Base-by-base conservation (phyloP, 2,329 filamentous ascomycete genomes). In the Microthyrium microscopicum region DNA sequence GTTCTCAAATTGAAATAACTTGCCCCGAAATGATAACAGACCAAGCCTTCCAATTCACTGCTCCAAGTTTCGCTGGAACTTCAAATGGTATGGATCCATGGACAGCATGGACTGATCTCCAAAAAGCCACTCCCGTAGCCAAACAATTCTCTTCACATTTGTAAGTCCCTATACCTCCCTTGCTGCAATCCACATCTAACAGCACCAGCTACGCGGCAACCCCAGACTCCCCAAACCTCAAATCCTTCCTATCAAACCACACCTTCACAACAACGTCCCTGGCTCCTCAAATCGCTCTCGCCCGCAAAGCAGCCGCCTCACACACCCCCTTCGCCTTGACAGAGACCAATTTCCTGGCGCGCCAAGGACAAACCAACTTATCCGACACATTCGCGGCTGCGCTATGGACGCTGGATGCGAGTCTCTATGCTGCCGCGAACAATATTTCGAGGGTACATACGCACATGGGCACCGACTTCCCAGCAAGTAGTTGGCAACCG, bases 331-430 rank as follows among this genome's bases (percentile, higher is more conserved):
- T 26, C 31, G 19, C 19, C 24, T 7, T 34, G 9, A 24, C 24
- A n/a, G 31, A 34, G 31, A 34, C 31, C 13, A 34, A 34, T 17
- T 30, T n/a, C 8, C 31, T 34, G 24, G 29, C 9, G 12, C 13
- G 19, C 31, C 11, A 30, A 11, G 31, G 31, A 21, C n/a, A 7
- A 18, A n/a, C 31, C 7, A 24, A 24, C 7, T 11, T 30, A 7
- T 31, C 24, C 13, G 24, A 32, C 19, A 12, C 29, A 9, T 32
- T 22, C 24, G 29, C 13, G 11, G 29, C 29, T 7, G 29, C 13
- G 13, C 16, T 32, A 11, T 32, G 29, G 29, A 18, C 11, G 11
- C 7, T 24, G 11, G 29, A 32, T 32, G 8, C 18, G 21, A 34
- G 12, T 17, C 31, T 34, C 20, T 29, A 29, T 13, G 8, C 8